Evolutionary conservation across 352 stramenopile genomes (phyloP), one percentile per base, ranked within the genome.

Genomic region (Halophytophthora batemanensis): DNA sequence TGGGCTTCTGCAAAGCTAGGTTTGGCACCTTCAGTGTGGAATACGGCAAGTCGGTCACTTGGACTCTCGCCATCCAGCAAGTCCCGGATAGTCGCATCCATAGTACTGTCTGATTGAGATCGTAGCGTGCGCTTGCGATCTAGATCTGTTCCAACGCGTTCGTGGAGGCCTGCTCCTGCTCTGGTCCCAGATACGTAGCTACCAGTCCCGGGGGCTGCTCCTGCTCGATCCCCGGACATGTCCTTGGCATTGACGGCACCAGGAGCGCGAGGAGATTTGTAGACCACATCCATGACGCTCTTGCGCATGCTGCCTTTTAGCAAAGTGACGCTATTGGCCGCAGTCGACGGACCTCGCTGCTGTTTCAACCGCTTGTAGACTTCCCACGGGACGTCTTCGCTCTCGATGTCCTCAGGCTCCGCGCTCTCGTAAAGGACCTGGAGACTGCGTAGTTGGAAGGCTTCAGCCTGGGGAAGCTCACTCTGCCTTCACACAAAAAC

Each of bases 281-380:
- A 57, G 2, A 64, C 50, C 7, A 77, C 61, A 33, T 80, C 61
- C 28, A 69, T 69, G 17, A 74, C 69, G 35, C 64, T 68, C 48
- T 85, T 82, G 57, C 78, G 74, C 66, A 90, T 68, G 34, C 65
- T 86, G 15, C 60, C 71, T 40, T 87, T 87, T 13, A 85, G 45
- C 6, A 90, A 56, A 21, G 74, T 79, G 56, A 87, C 59, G 50
- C 74, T 85, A 50, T 87, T 86, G 23, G 45, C 57, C 3, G 76
- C 74, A 2, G 69, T 84, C 11, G 75, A 86, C 22, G 76, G 71
- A 0, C 70, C 74, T n/a, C 67, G 75, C 57, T 86, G 75, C 52
- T 80, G 70, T 47, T 83, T 84, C 18, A 87, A 66, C 13, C 77
- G 75, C 71, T 87, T 88, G 61, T 77, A 90, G n/a, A 83, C 74